Conservation (phyloP, 179 eudicot species). For the Gypsophila paniculata region DNA sequence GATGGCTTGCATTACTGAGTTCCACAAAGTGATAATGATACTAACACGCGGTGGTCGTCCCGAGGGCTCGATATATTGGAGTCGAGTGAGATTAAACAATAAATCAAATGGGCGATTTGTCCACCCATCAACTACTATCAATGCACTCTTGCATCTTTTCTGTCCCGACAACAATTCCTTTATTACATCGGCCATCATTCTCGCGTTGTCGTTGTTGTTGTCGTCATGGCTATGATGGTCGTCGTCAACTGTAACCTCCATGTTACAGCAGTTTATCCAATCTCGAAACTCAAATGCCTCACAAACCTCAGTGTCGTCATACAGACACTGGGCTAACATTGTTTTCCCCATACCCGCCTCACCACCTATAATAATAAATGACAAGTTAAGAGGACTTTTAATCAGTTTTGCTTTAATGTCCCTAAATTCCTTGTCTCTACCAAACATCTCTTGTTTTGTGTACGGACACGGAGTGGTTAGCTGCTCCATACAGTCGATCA, state of each 20-base stretch:
- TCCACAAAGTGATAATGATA: too few relatives aligned
- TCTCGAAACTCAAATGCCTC: background rate
- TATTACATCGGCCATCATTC: background rate
- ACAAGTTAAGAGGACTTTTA: background rate
- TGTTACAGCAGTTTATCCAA: background rate
- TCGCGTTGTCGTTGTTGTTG: too few relatives aligned
- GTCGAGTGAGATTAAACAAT: too few relatives aligned
- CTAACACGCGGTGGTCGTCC: too few relatives aligned
- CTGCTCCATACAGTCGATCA: background rate
- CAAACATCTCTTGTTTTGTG: background rate
- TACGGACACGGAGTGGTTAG: background rate
- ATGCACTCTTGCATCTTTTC: background rate
- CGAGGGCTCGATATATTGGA: too few relatives aligned
- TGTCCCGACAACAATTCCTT: background rate
- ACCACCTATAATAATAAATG: background rate
- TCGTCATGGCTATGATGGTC: too few relatives aligned
- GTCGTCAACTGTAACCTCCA: too few relatives aligned
- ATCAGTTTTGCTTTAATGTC: background rate
- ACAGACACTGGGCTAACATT: background rate
- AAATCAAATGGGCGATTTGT: background rate
- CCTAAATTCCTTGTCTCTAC: background rate
- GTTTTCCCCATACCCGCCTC: background rate
- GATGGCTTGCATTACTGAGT: too few relatives aligned
- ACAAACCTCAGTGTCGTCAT: background rate
- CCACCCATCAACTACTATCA: background rate